A percentile compares a stretch with the other conserved stretches of the same genome.
phyloP scores from a whole-genome alignment of 345 rosid species.

The Aquilaria malaccensis region DNA sequence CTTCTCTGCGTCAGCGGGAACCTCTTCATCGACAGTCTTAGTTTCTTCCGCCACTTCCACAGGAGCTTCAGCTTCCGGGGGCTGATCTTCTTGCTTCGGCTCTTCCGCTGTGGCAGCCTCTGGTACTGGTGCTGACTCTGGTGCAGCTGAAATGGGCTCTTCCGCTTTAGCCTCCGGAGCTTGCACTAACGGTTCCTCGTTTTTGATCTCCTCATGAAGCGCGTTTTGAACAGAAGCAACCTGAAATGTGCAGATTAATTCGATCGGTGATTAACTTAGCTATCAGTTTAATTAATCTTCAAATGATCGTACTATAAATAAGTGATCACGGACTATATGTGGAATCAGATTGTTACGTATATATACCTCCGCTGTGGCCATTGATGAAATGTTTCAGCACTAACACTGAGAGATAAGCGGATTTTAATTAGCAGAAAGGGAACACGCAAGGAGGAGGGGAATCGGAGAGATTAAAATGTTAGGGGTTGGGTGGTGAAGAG shows the following conservation, averaged over 20 bases:
- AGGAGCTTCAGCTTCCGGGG: slow-evolving; percentile 18
- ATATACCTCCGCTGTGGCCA: slow-evolving; percentile 60
- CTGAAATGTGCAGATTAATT: slow-evolving; percentile 17
- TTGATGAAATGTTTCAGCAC: slow-evolving; percentile 3
- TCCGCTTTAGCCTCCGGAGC: slow-evolving; percentile 16
- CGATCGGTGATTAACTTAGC: not conserved
- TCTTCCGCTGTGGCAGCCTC: slow-evolving; percentile 4
- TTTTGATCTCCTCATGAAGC: slow-evolving; percentile 25
- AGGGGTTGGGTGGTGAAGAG: slow-evolving; percentile 14
- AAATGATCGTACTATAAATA: not conserved
- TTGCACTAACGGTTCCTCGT: slow-evolving; percentile 19
- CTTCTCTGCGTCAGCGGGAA: slow-evolving; percentile 11
- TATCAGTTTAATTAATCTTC: not conserved
- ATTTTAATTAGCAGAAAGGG: not conserved
- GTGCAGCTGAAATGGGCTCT: slow-evolving; percentile 14
- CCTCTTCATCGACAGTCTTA: slow-evolving; percentile 28
- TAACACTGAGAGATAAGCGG: no score
- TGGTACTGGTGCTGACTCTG: slow-evolving; percentile 11
- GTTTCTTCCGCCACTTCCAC: slow-evolving; percentile 26
- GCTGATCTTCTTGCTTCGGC: slow-evolving; percentile 15
- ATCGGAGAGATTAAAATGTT: no score
- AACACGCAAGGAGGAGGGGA: not conserved
- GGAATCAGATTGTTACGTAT: not conserved
- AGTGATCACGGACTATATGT: not conserved
- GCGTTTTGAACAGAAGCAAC: slow-evolving; percentile 43